Base-by-base conservation (phyloP, 2,329 filamentous ascomycete genomes). In the Capronia coronata region DNA sequence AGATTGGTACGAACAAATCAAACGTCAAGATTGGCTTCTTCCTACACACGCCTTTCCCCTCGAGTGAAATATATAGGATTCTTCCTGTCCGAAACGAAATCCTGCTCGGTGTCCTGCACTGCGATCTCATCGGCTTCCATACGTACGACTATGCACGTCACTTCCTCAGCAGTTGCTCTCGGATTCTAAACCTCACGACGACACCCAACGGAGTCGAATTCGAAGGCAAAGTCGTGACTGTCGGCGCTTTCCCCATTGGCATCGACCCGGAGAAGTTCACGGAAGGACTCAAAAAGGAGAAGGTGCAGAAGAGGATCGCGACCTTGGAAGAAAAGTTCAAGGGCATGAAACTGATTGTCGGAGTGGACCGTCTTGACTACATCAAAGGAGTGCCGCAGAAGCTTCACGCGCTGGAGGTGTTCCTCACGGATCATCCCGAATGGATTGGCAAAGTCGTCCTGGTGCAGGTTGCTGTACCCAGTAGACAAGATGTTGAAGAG, bases 361-460 rank as follows among this genome's bases (percentile, higher is more conserved):
- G 93, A 55, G 93, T 97, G 44, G 93, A 98, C 67, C 86, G 93
- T 43, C 78, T 97, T 43, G 93, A 98, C 69, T 97, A 98, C 71
- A 97, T 97, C 80, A 97, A 97, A 72, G 93, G 93, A 56, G 90
- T 98, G 8, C 93, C 93, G 0, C 93, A 98, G 69, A 98, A 98
- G 68, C 75, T 98, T 8, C 93, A 97, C 64, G 91, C 93, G 1
- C 80, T 97, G 35, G 93, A 98, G 68, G 88, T 97, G 2, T 97
- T 98, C 73, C 75, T 98, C 25, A 94, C 89, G 0, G 91, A 97
- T 63, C 89, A 98, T 63, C 93, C 93, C 0, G 91, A 97, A 67
- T 96, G 90, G 90, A 91, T 97, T 54, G 93, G 93, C 60, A 94
- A 95, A 69, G 90, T 97, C 18, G 90, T 97, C 2, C 78, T 98